Percentiles rank a stretch among this genome's conserved stretches.
Conservation (phyloP, 139 green algal species). For the Chlamydomonas sp. region DNA sequence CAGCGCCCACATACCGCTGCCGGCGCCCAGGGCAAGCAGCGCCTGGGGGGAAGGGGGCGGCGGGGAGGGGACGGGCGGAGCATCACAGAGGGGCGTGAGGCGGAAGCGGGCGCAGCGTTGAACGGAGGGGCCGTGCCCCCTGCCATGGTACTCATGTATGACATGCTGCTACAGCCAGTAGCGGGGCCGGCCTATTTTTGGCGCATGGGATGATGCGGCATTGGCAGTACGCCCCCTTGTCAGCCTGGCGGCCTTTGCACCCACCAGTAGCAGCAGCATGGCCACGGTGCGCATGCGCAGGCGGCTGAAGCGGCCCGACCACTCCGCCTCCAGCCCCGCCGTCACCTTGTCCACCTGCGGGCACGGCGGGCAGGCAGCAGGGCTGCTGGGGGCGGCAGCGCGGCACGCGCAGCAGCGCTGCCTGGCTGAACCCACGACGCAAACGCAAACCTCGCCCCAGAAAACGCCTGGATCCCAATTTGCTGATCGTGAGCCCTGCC, state of each 20-base stretch:
- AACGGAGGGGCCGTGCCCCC: too few species aligned
- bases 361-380: not conserved
- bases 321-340: conserved; percentile 16
- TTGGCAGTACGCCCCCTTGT: not conserved
- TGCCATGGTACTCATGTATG: too few species aligned
- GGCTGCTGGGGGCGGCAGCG: too few species aligned
- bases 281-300: not conserved
- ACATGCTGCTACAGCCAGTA: too few species aligned
- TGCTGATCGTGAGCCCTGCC: not conserved
- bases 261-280: conserved; percentile 15
- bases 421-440: not conserved
- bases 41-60: not conserved
- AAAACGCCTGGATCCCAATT: not conserved
- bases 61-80: not conserved
- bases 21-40: conserved; percentile 1
- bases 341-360: conserved; percentile 36
- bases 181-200: too few species aligned
- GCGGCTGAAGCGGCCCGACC: conserved; percentile 13
- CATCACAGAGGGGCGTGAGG: not conserved
- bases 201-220: not conserved
- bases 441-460: not conserved
- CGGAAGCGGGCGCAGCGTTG: not conserved
- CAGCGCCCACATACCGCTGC: not conserved
- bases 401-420: not conserved
- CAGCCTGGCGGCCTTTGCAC: too few species aligned